Conservation (phyloP, 2,329 filamentous ascomycete genomes). For the Diplodia sapinea region DNA sequence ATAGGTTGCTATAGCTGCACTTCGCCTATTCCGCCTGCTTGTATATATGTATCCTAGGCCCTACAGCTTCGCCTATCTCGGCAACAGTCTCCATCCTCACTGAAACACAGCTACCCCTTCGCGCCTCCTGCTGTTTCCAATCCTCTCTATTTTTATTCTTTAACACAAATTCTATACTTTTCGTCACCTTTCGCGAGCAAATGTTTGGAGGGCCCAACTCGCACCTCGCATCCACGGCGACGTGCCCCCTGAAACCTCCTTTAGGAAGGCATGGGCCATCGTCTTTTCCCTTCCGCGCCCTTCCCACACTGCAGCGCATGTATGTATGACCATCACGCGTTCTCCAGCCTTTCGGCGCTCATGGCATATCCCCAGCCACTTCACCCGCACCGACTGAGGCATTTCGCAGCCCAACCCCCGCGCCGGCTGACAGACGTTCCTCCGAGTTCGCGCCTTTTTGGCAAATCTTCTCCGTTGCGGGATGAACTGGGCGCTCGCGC, state of each 20-base stretch:
- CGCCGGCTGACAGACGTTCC: not conserved
- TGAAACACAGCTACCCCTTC: not conserved
- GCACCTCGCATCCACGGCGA: not conserved
- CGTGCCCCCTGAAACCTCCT: constrained; percentile 14
- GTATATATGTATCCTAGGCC: constrained; percentile 1
- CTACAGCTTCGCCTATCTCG: constrained; percentile 4
- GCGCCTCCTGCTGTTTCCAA: not conserved
- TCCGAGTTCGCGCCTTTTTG: constrained; percentile 1
- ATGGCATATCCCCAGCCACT: not conserved
- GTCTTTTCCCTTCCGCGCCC: not conserved
- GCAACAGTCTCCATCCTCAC: constrained; percentile 2
- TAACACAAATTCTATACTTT: not conserved
- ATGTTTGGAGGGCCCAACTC: not conserved
- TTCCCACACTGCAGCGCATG: not conserved
- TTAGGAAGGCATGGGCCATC: constrained; percentile 11
- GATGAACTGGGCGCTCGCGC: not conserved
- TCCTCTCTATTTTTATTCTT: constrained; percentile 5
- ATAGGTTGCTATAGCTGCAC: constrained; percentile 15
- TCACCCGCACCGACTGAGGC: not conserved
- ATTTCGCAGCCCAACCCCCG: not conserved
- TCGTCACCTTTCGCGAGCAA: not conserved
- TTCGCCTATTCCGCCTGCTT: not conserved
- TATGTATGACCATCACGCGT: not conserved
- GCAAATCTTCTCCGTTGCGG: not conserved
- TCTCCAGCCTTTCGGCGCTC: not conserved